Evolutionary conservation across 2,329 filamentous ascomycete genomes (phyloP).

Genomic region (Aspergillus chevalieri): DNA sequence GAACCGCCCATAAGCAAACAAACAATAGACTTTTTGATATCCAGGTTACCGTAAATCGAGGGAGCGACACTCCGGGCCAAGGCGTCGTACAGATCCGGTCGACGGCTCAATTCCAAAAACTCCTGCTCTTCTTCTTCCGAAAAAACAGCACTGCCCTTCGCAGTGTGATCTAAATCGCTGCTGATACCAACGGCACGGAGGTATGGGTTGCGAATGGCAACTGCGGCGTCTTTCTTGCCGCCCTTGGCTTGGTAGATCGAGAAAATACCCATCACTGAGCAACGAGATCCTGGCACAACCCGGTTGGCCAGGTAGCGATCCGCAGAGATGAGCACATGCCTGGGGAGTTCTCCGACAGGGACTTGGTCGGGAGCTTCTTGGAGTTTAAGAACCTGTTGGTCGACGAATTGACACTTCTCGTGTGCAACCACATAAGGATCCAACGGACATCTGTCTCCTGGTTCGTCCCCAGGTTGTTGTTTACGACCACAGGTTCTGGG

Average conservation of each 20-base stretch:
- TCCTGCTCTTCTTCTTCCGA: constrained; percentile 96
- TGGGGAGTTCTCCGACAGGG: constrained; percentile 87
- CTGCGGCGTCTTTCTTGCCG: constrained; percentile 73
- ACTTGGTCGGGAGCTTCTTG: constrained; percentile 97
- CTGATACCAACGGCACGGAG: constrained; percentile 87
- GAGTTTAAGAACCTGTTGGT: constrained; percentile 96
- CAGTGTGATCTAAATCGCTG: constrained; percentile 80
- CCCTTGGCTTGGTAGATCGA: constrained; percentile 95
- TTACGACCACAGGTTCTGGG: constrained; percentile 69
- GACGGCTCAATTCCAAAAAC: constrained; percentile 81
- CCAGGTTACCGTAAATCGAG: constrained; percentile 90
- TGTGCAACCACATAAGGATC: constrained; percentile 96
- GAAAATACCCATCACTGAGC: constrained; percentile 94
- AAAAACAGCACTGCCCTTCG: constrained; percentile 77
- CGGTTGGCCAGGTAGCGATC: constrained; percentile 92
- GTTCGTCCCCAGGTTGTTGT: constrained; percentile 57
- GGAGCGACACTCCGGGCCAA: constrained; percentile 92
- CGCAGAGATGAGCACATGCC: constrained; percentile 93
- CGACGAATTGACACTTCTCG: constrained; percentile 89
- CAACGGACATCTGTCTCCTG: constrained; percentile 70
- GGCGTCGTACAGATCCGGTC: constrained; percentile 84
- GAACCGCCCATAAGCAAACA: constrained; percentile 90
- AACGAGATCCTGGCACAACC: constrained; percentile 89
- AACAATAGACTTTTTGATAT: constrained; percentile 96
- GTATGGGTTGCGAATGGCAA: constrained; percentile 93